phyloP scores from a whole-genome alignment of 441 rosid genomes.

The Jatropha multifida region DNA sequence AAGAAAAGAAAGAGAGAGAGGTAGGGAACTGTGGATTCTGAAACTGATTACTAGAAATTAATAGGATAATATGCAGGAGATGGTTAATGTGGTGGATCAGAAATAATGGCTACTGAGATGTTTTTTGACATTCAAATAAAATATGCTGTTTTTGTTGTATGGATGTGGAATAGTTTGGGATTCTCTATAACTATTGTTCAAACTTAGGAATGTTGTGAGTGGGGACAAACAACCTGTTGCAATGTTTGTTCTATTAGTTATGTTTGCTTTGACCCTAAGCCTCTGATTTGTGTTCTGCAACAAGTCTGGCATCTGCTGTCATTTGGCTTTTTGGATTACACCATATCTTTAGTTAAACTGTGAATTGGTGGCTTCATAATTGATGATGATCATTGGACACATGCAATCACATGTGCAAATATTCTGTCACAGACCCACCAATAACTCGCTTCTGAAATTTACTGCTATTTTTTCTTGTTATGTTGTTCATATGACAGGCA shows the following conservation, averaged over 20 bases:
- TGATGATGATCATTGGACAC: not conserved
- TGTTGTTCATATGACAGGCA: slow-evolving; percentile 42
- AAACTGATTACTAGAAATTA: slow-evolving; percentile 10
- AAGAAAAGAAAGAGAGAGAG: not conserved
- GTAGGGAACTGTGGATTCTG: slow-evolving; percentile 9
- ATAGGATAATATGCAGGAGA: slow-evolving; percentile 12
- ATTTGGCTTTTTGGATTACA: not conserved
- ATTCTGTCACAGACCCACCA: slow-evolving; percentile 2
- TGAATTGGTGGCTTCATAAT: slow-evolving; percentile 11
- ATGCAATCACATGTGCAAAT: not conserved
- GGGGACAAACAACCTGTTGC: not conserved
- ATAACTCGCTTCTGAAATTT: slow-evolving; percentile 19
- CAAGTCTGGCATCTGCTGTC: not conserved
- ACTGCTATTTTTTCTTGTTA: slow-evolving; percentile 24
- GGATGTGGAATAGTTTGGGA: not conserved
- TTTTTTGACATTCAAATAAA: too few relatives aligned
- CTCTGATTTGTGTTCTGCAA: slow-evolving; percentile 1
- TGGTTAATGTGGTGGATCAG: not conserved
- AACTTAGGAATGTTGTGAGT: not conserved
- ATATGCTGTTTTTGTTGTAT: not conserved
- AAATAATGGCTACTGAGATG: not conserved
- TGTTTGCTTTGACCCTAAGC: not conserved
- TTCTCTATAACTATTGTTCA: not conserved
- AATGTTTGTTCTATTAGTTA: not conserved
- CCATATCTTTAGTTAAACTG: not conserved